These are phyloP conservation scores for Boletus rufocinnamomeus DNA, from an alignment of 768 basidiomycete genomes.

Conservation along the genomic window DNA sequence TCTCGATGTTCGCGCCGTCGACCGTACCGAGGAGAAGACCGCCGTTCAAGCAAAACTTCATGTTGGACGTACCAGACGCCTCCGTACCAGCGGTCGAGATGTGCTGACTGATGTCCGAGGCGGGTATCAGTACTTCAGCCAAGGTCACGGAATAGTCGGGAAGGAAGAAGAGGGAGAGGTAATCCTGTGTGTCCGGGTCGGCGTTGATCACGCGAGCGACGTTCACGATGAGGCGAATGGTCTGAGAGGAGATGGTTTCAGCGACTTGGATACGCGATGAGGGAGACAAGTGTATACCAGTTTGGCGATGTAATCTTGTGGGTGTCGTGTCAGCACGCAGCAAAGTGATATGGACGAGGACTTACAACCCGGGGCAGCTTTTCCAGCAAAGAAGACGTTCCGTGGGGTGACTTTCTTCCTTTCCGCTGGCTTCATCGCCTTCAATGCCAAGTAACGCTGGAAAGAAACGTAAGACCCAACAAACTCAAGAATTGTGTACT, in stretches of 20 bases:
- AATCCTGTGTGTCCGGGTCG: slow-evolving; percentile 86
- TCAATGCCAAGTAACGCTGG: slow-evolving; percentile 80
- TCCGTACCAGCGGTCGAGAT: slow-evolving; percentile 98
- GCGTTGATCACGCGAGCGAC: slow-evolving; percentile 67
- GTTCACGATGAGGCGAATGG: slow-evolving; percentile 92
- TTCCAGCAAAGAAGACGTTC: slow-evolving; percentile 97
- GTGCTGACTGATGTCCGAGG: slow-evolving; percentile 93
- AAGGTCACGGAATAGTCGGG: slow-evolving; percentile 92
- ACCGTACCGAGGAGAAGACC: slow-evolving; percentile 87
- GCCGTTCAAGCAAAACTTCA: slow-evolving; percentile 91
- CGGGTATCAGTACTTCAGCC: slow-evolving; percentile 85
- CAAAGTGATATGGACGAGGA: slow-evolving; percentile 6
- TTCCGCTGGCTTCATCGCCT: slow-evolving; percentile 74
- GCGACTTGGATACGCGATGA: neutral
- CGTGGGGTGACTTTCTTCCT: slow-evolving; percentile 81
- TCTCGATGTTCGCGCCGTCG: slow-evolving; percentile 97
- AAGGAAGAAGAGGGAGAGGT: slow-evolving; percentile 90
- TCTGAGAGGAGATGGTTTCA: slow-evolving; percentile 41
- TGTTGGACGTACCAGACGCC: slow-evolving; percentile 78
- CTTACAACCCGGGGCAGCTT: slow-evolving; percentile 91
- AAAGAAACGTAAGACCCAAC: slow-evolving; percentile 1
- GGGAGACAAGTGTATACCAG: slow-evolving; percentile 46
- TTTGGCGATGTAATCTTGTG: slow-evolving; percentile 86
- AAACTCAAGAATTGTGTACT: neutral
- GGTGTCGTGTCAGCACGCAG: slow-evolving; percentile 7